These are phyloP conservation scores for Fraxinus latifolia DNA, from an alignment of 305 asterid genomes.

Conservation along the genomic window DNA sequence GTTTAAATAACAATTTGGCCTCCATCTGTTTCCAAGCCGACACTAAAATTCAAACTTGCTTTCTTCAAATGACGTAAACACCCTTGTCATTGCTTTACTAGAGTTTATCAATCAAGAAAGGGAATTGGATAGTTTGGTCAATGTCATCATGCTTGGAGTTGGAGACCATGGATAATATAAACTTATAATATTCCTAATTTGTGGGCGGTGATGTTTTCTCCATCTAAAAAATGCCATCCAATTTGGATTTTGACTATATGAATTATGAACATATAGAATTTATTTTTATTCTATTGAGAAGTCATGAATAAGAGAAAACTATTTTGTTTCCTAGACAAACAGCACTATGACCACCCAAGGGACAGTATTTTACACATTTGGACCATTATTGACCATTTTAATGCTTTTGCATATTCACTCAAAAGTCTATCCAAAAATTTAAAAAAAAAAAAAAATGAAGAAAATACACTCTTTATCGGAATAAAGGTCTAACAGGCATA, in stretches of 20 bases:
- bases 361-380: neutral
- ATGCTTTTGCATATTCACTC: neutral
- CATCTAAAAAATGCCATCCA: constrained; percentile 19
- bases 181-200: constrained; percentile 28
- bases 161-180: constrained; percentile 2
- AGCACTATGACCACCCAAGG: constrained; percentile 13
- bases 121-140: constrained; percentile 22
- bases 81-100: neutral
- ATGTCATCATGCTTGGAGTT: constrained; percentile 7
- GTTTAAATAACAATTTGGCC: neutral
- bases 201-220: constrained; percentile 42
- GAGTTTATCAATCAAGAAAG: neutral
- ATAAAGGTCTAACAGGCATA: neutral
- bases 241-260: constrained; percentile 37
- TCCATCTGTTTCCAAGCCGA: neutral
- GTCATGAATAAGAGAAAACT: constrained; percentile 4
- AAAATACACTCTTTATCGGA: neutral
- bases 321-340: constrained; percentile 10
- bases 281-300: constrained; percentile 1
- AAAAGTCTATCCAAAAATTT: neutral
- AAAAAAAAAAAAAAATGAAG: no score
- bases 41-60: neutral
- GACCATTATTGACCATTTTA: neutral
- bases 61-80: constrained; percentile 10
- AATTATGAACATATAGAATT: neutral